Evolutionary conservation across 208 protist species (phyloP).

Genomic region (Leishmania braziliensis): DNA sequence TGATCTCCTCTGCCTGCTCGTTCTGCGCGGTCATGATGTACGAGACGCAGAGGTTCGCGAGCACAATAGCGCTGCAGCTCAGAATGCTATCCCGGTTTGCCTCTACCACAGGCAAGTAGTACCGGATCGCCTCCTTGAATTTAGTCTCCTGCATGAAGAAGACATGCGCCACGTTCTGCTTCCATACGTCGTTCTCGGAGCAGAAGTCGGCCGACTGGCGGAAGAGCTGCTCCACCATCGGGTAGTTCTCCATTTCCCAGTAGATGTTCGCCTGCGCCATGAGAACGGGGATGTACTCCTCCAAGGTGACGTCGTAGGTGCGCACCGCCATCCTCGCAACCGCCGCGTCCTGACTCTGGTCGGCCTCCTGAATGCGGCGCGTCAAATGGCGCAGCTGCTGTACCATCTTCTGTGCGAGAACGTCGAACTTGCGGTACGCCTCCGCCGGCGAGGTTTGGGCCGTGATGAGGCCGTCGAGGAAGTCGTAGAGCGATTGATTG

Average conservation of each 20-base stretch:
- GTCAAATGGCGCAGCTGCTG: conserved; percentile 94
- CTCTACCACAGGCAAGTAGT: conserved; percentile 96
- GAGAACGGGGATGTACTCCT: conserved; percentile 96
- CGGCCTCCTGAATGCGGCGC: conserved; percentile 95
- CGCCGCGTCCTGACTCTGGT: conserved; percentile 86
- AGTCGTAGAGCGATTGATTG: conserved; percentile 94
- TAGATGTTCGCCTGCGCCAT: conserved; percentile 98
- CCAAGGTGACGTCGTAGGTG: conserved; percentile 93
- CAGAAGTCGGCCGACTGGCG: conserved; percentile 96
- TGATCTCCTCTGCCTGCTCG: conserved; percentile 97
- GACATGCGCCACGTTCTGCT: conserved; percentile 97
- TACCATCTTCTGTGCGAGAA: conserved; percentile 94
- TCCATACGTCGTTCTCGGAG: conserved; percentile 97
- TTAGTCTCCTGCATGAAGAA: conserved; percentile 98
- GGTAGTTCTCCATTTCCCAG: conserved; percentile 98
- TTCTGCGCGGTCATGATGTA: conserved; percentile 97
- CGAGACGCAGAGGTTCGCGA: conserved; percentile 97
- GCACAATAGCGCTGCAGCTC: conserved; percentile 94
- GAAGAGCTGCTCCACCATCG: conserved; percentile 95
- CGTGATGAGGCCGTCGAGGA: conserved; percentile 95
- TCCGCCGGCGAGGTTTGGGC: conserved; percentile 95
- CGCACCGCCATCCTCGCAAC: conserved; percentile 81
- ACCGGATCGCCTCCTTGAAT: conserved; percentile 96
- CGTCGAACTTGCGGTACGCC: conserved; percentile 97
- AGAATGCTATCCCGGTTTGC: conserved; percentile 93